A percentile compares a stretch with the other conserved stretches of the same genome.
Evolutionary conservation across 108 stramenopile species (phyloP).

Genomic region (Cyclotella sp.): DNA sequence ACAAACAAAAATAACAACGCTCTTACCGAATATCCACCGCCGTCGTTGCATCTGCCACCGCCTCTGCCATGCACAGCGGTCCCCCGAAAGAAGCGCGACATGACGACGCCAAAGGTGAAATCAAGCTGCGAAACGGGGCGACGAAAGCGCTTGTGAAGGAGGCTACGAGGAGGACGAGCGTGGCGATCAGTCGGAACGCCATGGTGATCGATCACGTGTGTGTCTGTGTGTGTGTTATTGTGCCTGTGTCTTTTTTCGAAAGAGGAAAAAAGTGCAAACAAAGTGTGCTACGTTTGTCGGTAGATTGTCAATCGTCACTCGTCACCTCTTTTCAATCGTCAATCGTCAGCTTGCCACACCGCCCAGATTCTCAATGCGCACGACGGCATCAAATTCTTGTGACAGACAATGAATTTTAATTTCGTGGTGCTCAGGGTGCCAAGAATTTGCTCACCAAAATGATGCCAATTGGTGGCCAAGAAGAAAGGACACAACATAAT

Average conservation of each 20-base stretch:
- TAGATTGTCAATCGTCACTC: too few species aligned
- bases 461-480: too few species aligned
- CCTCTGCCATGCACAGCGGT: background rate
- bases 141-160: background rate
- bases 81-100: background rate
- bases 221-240: too few species aligned
- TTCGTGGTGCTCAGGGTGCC: too few species aligned
- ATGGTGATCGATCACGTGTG: constrained; percentile 1
- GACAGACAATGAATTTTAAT: too few species aligned
- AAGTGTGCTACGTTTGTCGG: too few species aligned
- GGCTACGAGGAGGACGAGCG: background rate
- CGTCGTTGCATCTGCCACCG: background rate
- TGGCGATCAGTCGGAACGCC: constrained; percentile 5
- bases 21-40: constrained; percentile 10
- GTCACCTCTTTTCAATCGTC: too few species aligned
- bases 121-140: background rate
- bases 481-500: too few species aligned
- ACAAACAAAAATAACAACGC: background rate
- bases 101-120: background rate
- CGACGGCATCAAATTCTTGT: too few species aligned
- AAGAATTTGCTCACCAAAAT: too few species aligned
- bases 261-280: background rate
- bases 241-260: background rate
- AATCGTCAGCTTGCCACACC: too few species aligned
- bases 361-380: too few species aligned